Evolutionary conservation across 768 basidiomycete genomes (phyloP).

Genomic region (Boletus rex-veris): DNA sequence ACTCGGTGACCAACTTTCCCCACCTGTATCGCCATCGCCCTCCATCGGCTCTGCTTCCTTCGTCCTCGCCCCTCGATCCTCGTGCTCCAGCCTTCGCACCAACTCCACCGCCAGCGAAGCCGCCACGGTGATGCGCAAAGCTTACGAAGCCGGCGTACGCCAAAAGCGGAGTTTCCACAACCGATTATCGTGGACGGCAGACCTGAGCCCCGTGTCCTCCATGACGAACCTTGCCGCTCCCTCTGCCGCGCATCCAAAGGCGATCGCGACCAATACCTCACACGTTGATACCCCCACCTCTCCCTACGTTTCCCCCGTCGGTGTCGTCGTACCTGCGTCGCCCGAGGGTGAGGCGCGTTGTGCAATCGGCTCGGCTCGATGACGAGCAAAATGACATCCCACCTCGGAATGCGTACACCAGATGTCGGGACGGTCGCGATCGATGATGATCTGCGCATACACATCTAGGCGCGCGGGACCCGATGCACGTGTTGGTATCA

Average conservation of each 20-base stretch:
- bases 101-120: constrained; percentile 19
- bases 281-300: constrained; percentile 2
- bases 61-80: constrained; percentile 24
- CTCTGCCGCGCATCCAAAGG: constrained; percentile 17
- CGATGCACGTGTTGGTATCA: neutral
- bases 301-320: constrained; percentile 1
- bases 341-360: neutral
- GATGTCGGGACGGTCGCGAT: neutral
- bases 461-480: neutral
- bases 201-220: constrained; percentile 25
- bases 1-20: constrained; percentile 21
- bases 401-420: neutral
- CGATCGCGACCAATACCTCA: constrained; percentile 6
- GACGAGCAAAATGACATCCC: neutral
- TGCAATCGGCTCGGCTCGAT: constrained; percentile 17
- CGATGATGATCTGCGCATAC: neutral
- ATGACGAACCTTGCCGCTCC: constrained; percentile 12
- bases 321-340: constrained; percentile 5
- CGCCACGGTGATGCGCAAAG: constrained; percentile 29
- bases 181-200: constrained; percentile 29
- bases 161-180: constrained; percentile 33
- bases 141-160: constrained; percentile 31
- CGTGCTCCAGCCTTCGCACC: constrained; percentile 29
- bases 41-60: constrained; percentile 28
- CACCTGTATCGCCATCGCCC: constrained; percentile 28